phyloP scores from a whole-genome alignment of 768 basidiomycete genomes.

The Peribolospora kevripleyi region DNA sequence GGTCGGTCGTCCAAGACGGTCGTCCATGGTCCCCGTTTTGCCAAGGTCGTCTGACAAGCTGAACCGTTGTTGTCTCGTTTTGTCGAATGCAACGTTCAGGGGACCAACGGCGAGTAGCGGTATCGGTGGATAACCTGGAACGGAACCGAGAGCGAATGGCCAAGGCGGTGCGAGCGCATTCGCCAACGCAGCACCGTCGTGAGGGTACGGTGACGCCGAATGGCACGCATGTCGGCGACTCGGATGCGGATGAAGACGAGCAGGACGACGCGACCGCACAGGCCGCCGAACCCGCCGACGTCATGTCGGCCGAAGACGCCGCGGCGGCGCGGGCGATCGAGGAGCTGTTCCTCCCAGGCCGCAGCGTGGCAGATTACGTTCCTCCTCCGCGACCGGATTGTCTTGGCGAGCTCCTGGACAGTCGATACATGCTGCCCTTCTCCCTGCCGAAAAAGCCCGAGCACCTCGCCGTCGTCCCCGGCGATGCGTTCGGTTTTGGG shows the following conservation, averaged over 20 bases:
- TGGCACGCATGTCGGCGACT: slow-evolving; percentile 25
- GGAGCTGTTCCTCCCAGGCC: slow-evolving; percentile 30
- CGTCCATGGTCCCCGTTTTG: not conserved
- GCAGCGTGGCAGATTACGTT: slow-evolving; percentile 44
- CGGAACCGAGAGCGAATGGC: not conserved
- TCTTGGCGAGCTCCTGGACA: slow-evolving; percentile 75
- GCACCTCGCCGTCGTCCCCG: slow-evolving; percentile 45
- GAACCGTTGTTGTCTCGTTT: not conserved
- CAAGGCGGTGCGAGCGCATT: not conserved
- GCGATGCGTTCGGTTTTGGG: not conserved
- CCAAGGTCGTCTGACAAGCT: not conserved
- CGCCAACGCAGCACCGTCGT: not conserved
- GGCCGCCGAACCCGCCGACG: not conserved
- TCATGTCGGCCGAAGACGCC: slow-evolving; percentile 9
- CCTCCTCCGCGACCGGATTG: slow-evolving; percentile 54
- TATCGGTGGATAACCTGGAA: slow-evolving; percentile 1
- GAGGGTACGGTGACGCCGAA: too few species aligned
- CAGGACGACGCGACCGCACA: not conserved
- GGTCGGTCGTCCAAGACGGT: not conserved
- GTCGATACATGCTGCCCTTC: slow-evolving; percentile 73
- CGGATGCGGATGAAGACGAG: slow-evolving; percentile 45
- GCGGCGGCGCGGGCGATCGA: slow-evolving; percentile 40
- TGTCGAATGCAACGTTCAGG: not conserved
- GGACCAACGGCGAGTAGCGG: not conserved
- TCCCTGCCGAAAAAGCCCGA: slow-evolving; percentile 58